Evolutionary conservation across 768 basidiomycete species (phyloP), one percentile per base, ranked within the genome.

Genomic region (Brasilioporus rufonigricans): DNA sequence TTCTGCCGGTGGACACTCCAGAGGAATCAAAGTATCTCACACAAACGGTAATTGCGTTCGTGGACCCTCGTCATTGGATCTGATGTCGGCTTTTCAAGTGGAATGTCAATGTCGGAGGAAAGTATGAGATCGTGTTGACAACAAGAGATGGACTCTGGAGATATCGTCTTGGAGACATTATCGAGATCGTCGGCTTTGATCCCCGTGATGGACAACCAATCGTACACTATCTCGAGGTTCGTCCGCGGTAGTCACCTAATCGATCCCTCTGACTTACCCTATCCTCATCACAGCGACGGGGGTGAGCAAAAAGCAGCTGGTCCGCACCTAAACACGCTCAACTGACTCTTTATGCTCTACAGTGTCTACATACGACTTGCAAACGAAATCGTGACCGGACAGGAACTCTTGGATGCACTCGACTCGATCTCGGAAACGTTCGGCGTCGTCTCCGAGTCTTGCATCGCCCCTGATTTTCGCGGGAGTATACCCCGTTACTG

Each of bases 121-220:
- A 53, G 32, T 63, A 61, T 23, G 61, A 65, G 10, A 55, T 68
- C 7, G 38, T 61, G 18, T 44, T 67, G 50, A 67, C 66, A 2
- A 67, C 61, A 44, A 65, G 63, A 48, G 63, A 67, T 35, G 60
- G 61, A 21, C 46, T 69, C 5, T 63, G 65, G 65, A 54, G 67
- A 32, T 59, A 63, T 32, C 60, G 61, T 47, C 51, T 65, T 11
- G 56, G 56, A 12, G 61, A 70, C 33, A 45, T 63, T n/a, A 26
- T 65, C 18, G 55, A 67, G 16, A 51, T 60, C 9, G 55, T 57
- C 2, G 60, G 68, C 1, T 67, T 65, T 55, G 63, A 65, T 52
- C 57, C 57, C 23, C 50, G 53, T 13, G 59, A 64, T 45, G 66
- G 60, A 6, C 56, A 65, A 26, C 58, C 60, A 6, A 35, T 65